Evolutionary conservation across 208 protist genomes (phyloP).

Genomic region (Leishmania arabica): DNA sequence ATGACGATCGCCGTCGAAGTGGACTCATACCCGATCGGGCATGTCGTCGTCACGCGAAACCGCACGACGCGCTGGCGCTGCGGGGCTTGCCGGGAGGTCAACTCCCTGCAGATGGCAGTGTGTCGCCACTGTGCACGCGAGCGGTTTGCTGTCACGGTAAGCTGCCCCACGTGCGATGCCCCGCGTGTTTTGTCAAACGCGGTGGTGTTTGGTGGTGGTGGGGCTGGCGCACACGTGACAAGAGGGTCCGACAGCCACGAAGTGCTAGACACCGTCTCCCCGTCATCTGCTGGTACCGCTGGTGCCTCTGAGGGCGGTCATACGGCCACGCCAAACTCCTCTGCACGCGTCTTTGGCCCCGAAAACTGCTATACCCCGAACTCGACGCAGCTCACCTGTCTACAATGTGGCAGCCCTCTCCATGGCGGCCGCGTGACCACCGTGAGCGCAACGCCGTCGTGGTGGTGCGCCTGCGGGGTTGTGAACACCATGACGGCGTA

Average conservation of each 20-base stretch:
- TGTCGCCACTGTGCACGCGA: slow-evolving; percentile 62
- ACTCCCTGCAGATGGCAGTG: slow-evolving; percentile 50
- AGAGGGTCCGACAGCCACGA: neutral
- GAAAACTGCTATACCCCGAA: slow-evolving; percentile 51
- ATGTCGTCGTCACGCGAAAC: slow-evolving; percentile 62
- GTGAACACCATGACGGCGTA: slow-evolving; percentile 31
- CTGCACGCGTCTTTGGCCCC: slow-evolving; percentile 31
- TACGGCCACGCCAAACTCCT: neutral
- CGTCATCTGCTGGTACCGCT: neutral
- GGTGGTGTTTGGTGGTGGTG: slow-evolving; percentile 32
- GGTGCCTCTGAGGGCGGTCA: neutral
- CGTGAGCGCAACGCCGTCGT: slow-evolving; percentile 17
- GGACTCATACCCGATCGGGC: slow-evolving; percentile 33
- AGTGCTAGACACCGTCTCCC: neutral
- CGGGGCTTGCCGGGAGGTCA: slow-evolving; percentile 56
- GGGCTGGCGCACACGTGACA: neutral
- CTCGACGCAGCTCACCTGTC: slow-evolving; percentile 44
- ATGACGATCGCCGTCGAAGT: slow-evolving; percentile 48
- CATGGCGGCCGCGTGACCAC: slow-evolving; percentile 48
- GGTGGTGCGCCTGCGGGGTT: slow-evolving; percentile 75
- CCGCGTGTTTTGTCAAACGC: slow-evolving; percentile 40
- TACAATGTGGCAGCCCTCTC: slow-evolving; percentile 39
- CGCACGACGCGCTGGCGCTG: slow-evolving; percentile 70
- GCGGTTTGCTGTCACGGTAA: slow-evolving; percentile 53
- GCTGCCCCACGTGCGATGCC: slow-evolving; percentile 45